A percentile compares a stretch with the other conserved stretches of the same genome.
Evolutionary conservation across 176 grass and related monocot species (phyloP).

Genomic region (Carex cristatella): DNA sequence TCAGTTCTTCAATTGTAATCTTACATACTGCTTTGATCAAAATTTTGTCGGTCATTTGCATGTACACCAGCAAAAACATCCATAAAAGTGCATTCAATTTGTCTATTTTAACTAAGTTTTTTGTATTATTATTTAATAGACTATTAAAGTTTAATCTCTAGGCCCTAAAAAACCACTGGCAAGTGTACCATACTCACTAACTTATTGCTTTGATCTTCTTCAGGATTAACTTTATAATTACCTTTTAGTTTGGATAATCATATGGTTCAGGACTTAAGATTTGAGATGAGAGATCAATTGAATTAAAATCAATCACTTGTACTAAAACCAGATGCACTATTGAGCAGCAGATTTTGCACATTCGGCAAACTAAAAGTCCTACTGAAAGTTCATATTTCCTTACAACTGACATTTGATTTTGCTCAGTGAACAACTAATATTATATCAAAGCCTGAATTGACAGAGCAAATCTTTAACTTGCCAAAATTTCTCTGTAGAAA

Average conservation of each 20-base stretch:
- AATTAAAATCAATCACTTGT: not conserved
- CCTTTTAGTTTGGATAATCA: not conserved
- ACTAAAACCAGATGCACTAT: not conserved
- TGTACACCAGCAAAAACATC: not conserved
- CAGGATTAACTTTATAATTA: not conserved
- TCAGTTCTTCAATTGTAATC: not conserved
- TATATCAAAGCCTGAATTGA: not conserved
- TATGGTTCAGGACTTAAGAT: not conserved
- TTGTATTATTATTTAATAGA: not conserved
- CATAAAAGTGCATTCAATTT: not conserved
- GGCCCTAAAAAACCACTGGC: not conserved
- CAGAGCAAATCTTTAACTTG: not conserved
- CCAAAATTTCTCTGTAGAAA: not conserved
- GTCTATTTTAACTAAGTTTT: not conserved
- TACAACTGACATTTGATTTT: not conserved
- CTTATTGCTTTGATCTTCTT: not conserved
- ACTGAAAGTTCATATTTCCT: not conserved
- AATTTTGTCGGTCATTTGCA: not conserved
- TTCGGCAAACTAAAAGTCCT: not conserved
- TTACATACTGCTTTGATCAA: not conserved
- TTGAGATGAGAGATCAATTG: not conserved
- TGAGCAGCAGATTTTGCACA: too few species aligned
- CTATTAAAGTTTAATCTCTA: not conserved
- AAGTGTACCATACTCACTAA: not conserved
- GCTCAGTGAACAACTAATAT: not conserved